These are phyloP conservation scores for Rhodotorula sphaerocarpa DNA, from an alignment of 768 basidiomycete species.

Conservation along the genomic window DNA sequence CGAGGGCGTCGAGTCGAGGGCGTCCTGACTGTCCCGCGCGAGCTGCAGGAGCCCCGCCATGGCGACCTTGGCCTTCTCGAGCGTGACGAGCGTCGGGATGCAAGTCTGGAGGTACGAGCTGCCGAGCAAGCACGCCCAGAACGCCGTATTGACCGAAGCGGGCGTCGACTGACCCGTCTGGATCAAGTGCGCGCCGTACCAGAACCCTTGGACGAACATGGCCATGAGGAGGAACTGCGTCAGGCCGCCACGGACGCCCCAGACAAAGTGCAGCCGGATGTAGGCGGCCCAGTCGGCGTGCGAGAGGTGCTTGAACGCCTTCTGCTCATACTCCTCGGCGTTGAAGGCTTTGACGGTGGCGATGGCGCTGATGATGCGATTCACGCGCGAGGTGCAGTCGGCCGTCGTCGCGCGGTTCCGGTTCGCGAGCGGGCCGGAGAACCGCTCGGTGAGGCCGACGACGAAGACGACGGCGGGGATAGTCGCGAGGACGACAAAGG, in stretches of 20 bases:
- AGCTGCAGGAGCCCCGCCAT: conserved; percentile 62
- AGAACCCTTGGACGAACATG: conserved; percentile 95
- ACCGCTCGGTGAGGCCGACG: conserved; percentile 63
- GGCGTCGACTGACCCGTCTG: conserved; percentile 58
- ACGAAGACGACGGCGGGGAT: conserved; percentile 73
- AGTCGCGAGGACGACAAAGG: conserved; percentile 83
- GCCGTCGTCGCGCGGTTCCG: conserved; percentile 61
- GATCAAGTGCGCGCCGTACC: conserved; percentile 89
- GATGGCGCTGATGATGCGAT: conserved; percentile 67
- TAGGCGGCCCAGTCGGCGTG: conserved; percentile 50
- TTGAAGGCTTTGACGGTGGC: conserved; percentile 90
- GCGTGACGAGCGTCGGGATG: conserved; percentile 66
- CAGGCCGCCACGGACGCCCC: conserved; percentile 62
- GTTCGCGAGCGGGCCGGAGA: conserved; percentile 60
- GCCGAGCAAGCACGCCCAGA: conserved; percentile 92
- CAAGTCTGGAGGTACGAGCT: conserved; percentile 78
- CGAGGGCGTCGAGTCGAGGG: conserved; percentile 8
- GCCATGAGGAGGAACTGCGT: conserved; percentile 75
- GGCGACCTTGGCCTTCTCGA: conserved; percentile 75
- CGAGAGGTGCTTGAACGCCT: conserved; percentile 50
- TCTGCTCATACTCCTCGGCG: conserved; percentile 55
- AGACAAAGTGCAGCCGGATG: conserved; percentile 56
- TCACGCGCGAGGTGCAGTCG: conserved; percentile 66
- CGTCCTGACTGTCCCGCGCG: conserved; percentile 48
- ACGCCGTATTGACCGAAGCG: conserved; percentile 88